Conservation (phyloP, 805 yeast genomes). For the Hanseniaspora valbyensis region DNA sequence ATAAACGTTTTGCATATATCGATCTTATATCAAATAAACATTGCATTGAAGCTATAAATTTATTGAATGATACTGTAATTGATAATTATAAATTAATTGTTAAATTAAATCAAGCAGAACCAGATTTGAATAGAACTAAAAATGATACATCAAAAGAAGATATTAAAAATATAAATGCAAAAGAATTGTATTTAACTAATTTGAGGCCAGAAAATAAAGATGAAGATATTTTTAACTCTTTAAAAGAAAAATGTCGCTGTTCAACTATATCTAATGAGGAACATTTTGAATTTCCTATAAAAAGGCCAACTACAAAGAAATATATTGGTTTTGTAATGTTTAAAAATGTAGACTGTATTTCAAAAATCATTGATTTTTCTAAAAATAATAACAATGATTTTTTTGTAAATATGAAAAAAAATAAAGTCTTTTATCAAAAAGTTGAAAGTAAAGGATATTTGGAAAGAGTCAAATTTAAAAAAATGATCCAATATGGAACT, state of each 20-base stretch:
- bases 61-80: conserved; percentile 33
- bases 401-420: conserved; percentile 30
- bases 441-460: conserved; percentile 35
- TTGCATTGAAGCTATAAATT: conserved; percentile 36
- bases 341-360: conserved; percentile 35
- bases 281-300: conserved; percentile 8
- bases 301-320: conserved; percentile 23
- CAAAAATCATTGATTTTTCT: conserved; percentile 36
- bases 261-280: neutral
- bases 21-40: conserved; percentile 39
- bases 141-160: conserved; percentile 40
- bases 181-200: conserved; percentile 20
- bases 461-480: conserved; percentile 28
- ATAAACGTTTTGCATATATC: conserved; percentile 63
- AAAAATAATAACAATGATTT: conserved; percentile 22
- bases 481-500: conserved; percentile 22
- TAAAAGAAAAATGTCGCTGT: conserved; percentile 9
- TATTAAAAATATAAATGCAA: conserved; percentile 48
- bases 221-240: conserved; percentile 23
- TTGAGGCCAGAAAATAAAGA: neutral
- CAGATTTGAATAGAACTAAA: conserved; percentile 34
- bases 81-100: conserved; percentile 40
- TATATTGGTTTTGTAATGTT: conserved; percentile 62
- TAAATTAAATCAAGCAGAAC: conserved; percentile 50
- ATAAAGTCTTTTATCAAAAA: conserved; percentile 39